Evolutionary conservation across 2,329 filamentous ascomycete species (phyloP).

Genomic region (Fusarium siculi): DNA sequence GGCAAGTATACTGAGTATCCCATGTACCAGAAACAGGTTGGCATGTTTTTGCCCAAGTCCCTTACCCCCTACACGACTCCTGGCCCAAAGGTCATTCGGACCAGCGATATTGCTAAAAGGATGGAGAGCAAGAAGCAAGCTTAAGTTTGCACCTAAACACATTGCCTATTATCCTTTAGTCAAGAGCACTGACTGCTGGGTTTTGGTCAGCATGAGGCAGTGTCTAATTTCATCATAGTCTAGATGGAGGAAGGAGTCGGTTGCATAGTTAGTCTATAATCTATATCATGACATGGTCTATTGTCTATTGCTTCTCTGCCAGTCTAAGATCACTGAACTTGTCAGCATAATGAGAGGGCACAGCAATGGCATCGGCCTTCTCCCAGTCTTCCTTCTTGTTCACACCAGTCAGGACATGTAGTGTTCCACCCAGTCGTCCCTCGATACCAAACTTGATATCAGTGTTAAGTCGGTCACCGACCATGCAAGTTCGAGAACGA

Average conservation of each 20-base stretch:
- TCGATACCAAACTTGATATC: slow-evolving; percentile 97
- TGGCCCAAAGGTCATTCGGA: slow-evolving; percentile 59
- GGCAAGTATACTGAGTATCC: slow-evolving; percentile 90
- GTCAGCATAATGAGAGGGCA: slow-evolving; percentile 87
- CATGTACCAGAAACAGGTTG: slow-evolving; percentile 84
- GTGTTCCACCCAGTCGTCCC: slow-evolving; percentile 87
- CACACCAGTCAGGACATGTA: slow-evolving; percentile 92
- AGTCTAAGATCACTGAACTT: slow-evolving; percentile 78
- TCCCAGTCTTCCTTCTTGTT: slow-evolving; percentile 86
- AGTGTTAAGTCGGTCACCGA: slow-evolving; percentile 92
- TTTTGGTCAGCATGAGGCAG: background rate
- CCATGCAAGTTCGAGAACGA: slow-evolving; percentile 88
- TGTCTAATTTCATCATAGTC: background rate
- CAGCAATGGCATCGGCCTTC: slow-evolving; percentile 71
- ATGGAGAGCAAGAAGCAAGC: slow-evolving; percentile 53
- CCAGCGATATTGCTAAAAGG: slow-evolving; percentile 61
- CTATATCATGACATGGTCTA: slow-evolving; percentile 22
- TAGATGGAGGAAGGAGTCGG: background rate
- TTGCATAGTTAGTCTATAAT: slow-evolving; percentile 33
- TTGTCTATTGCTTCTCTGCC: slow-evolving; percentile 34
- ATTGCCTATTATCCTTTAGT: background rate
- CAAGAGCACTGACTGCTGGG: background rate
- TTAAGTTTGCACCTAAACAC: background rate
- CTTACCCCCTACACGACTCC: slow-evolving; percentile 57
- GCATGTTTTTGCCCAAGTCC: slow-evolving; percentile 79